Percentiles rank a stretch among this genome's conserved stretches.
Evolutionary conservation across 345 rosid genomes (phyloP).

Genomic region (Populus tremula): DNA sequence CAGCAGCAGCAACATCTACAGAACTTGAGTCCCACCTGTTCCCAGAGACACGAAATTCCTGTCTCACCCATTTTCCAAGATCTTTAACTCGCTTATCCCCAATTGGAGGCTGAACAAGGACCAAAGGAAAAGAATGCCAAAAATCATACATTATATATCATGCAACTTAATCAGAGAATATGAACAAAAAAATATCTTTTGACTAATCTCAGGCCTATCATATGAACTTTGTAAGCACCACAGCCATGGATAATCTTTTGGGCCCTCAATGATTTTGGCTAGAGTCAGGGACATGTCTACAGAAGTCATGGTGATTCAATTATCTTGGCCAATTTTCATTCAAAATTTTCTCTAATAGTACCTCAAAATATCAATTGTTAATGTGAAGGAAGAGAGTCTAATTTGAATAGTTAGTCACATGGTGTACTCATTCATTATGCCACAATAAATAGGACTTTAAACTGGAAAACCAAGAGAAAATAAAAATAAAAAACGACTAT

Average conservation of each 20-base stretch:
- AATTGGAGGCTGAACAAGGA: constrained; percentile 68
- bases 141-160: not conserved
- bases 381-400: not conserved
- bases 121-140: constrained; percentile 3
- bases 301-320: not conserved
- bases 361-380: not conserved
- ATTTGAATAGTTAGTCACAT: not conserved
- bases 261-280: not conserved
- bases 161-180: not conserved
- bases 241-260: not conserved
- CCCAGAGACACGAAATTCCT: constrained; percentile 58
- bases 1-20: constrained; percentile 75
- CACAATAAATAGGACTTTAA: not conserved
- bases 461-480: not conserved
- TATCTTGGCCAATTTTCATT: not conserved
- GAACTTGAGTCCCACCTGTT: constrained; percentile 78
- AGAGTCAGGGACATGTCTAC: not conserved
- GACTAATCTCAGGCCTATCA: not conserved
- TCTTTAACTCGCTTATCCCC: constrained; percentile 68
- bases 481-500: not conserved
- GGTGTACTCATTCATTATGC: not conserved
- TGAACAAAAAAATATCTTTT: not conserved
- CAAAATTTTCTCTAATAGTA: not conserved
- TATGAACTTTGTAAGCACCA: not conserved
- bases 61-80: constrained; percentile 80